Evolutionary conservation across 441 rosid species (phyloP).

Genomic region (Populus hybrid): DNA sequence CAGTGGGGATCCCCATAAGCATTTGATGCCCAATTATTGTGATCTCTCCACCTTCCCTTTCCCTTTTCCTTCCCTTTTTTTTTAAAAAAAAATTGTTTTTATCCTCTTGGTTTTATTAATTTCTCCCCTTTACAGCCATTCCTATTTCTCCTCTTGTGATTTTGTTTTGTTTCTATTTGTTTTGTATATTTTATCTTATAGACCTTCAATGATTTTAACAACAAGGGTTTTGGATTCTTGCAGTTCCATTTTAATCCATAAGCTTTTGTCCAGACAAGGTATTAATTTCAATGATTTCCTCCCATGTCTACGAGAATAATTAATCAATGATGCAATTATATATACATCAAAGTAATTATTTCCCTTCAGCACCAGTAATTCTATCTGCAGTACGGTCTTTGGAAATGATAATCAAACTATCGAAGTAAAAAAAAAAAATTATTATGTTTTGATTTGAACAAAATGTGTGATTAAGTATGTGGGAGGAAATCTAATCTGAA

Average conservation of each 20-base stretch:
- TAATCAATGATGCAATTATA: neutral
- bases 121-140: too few relatives aligned
- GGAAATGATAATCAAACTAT: neutral
- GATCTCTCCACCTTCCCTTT: constrained; percentile 45
- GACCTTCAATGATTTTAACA: neutral
- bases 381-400: neutral
- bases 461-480: neutral
- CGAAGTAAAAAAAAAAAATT: neutral
- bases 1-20: constrained; percentile 82
- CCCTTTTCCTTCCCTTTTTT: too few relatives aligned
- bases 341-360: too few relatives aligned
- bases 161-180: too few relatives aligned
- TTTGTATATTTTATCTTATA: too few relatives aligned
- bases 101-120: too few relatives aligned
- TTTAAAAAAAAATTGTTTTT: too few relatives aligned
- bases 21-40: constrained; percentile 67
- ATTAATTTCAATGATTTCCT: too few relatives aligned
- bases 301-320: neutral
- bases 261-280: neutral
- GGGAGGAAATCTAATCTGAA: too few relatives aligned
- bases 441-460: neutral
- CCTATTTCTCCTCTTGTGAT: neutral
- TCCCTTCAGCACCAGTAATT: neutral
- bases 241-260: neutral
- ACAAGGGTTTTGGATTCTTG: neutral